Conservation (phyloP, 1,284 basidiomycete species). For the Quambalaria eucalypti region DNA sequence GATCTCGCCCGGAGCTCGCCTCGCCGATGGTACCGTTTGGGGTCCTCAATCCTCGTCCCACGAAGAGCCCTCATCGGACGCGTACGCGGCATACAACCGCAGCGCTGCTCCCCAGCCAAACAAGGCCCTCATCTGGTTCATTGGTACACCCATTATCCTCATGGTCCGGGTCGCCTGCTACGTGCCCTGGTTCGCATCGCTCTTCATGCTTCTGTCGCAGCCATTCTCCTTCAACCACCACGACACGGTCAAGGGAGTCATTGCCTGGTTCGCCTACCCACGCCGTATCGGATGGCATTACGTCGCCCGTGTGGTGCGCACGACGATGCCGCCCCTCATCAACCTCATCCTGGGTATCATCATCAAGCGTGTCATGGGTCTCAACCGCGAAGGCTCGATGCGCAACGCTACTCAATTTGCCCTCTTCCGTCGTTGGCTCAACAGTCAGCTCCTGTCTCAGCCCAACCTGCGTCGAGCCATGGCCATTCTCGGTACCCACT, state of each 20-base stretch:
- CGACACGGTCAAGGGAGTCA: conserved; percentile 43
- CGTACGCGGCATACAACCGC: conserved; percentile 44
- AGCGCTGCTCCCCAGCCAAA: conserved; percentile 35
- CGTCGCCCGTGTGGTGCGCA: conserved; percentile 42
- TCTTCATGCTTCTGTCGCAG: conserved; percentile 44
- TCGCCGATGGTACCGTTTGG: conserved; percentile 46
- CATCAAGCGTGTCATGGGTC: conserved; percentile 40
- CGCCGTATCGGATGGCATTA: conserved; percentile 46
- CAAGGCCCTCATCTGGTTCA: conserved; percentile 31
- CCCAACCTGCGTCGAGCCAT: conserved; percentile 38
- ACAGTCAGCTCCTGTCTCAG: conserved; percentile 39
- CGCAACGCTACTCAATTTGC: conserved; percentile 43
- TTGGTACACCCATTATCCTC: conserved; percentile 39
- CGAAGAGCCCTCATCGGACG: conserved; percentile 43
- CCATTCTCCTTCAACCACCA: conserved; percentile 43
- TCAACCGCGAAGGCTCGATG: conserved; percentile 46
- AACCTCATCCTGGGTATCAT: conserved; percentile 40
- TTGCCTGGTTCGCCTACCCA: conserved; percentile 46
- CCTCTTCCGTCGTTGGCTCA: conserved; percentile 45
- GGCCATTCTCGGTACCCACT: conserved; percentile 43
- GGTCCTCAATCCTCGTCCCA: conserved; percentile 45
- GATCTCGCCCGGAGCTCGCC: conserved; percentile 44
- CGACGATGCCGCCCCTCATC: conserved; percentile 43
- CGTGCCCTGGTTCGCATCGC: conserved; percentile 45
- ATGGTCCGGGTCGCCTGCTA: conserved; percentile 38